A percentile compares a stretch with the other conserved stretches of the same genome.
Evolutionary conservation across 306 rosid species (phyloP).

Genomic region (Pueraria montana): DNA sequence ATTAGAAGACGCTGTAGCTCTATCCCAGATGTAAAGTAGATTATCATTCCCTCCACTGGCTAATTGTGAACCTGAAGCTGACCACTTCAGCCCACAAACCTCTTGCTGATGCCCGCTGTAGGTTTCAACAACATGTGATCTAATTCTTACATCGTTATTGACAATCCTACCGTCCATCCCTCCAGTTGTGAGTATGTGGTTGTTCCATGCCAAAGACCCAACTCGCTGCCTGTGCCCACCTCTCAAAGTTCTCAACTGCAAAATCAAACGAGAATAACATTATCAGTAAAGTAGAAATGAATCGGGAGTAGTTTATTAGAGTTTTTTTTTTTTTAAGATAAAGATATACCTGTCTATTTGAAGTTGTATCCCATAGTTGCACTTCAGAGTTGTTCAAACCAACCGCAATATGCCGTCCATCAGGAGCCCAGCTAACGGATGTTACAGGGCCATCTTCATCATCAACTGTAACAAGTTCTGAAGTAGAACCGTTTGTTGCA

Average conservation of each 20-base stretch:
- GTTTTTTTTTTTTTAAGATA: neutral
- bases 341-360: conserved; percentile 65
- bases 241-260: conserved; percentile 78
- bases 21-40: conserved; percentile 80
- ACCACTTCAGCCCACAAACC: conserved; percentile 91
- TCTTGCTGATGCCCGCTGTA: conserved; percentile 88
- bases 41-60: conserved; percentile 95
- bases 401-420: conserved; percentile 81
- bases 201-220: conserved; percentile 89
- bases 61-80: conserved; percentile 78
- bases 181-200: conserved; percentile 83
- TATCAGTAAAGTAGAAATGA: conserved; percentile 2
- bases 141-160: conserved; percentile 80
- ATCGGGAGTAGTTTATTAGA: neutral
- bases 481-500: conserved; percentile 75
- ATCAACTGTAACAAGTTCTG: conserved; percentile 78
- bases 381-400: conserved; percentile 85
- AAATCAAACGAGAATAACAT: conserved; percentile 12
- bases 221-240: conserved; percentile 84
- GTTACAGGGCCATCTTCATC: conserved; percentile 85
- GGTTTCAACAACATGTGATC: conserved; percentile 80
- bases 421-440: conserved; percentile 85
- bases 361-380: conserved; percentile 81
- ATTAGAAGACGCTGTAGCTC: conserved; percentile 68
- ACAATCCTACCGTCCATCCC: conserved; percentile 84